Evolutionary conservation across 805 yeast genomes (phyloP).

Genomic region (Zygotorulaspora sp.): DNA sequence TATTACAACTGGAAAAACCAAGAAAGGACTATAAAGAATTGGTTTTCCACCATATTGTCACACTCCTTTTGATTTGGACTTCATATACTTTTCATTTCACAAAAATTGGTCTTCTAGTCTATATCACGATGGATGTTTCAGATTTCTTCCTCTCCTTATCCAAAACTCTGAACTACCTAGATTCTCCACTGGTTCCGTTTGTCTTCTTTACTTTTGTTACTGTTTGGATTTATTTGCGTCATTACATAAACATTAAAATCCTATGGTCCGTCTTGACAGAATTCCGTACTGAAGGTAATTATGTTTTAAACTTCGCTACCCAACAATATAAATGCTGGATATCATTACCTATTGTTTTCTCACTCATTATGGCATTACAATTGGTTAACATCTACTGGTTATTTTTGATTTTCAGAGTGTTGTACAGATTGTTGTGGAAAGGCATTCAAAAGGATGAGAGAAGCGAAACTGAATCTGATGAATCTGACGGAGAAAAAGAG

Average conservation of each 20-base stretch:
- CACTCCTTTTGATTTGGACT: slow-evolving; percentile 78
- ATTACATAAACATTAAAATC: slow-evolving; percentile 73
- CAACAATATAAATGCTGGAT: slow-evolving; percentile 97
- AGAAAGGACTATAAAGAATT: slow-evolving; percentile 90
- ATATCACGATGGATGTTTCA: slow-evolving; percentile 92
- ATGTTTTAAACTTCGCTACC: slow-evolving; percentile 72
- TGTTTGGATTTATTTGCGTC: slow-evolving; percentile 87
- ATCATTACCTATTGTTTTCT: slow-evolving; percentile 84
- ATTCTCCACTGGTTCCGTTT: slow-evolving; percentile 57
- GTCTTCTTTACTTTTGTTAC: slow-evolving; percentile 63
- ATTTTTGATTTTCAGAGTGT: slow-evolving; percentile 70
- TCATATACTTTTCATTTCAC: slow-evolving; percentile 94
- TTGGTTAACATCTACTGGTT: slow-evolving; percentile 87
- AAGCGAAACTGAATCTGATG: slow-evolving; percentile 75
- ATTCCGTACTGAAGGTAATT: slow-evolving; percentile 80
- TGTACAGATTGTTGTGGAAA: slow-evolving; percentile 56
- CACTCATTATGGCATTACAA: slow-evolving; percentile 73
- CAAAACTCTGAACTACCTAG: slow-evolving; percentile 81
- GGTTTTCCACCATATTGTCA: slow-evolving; percentile 88
- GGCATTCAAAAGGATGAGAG: slow-evolving; percentile 75
- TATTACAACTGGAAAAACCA: slow-evolving; percentile 86
- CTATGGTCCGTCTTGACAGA: slow-evolving; percentile 83
- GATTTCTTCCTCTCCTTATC: slow-evolving; percentile 84
- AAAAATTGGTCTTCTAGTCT: slow-evolving; percentile 88
- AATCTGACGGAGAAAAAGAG: slow-evolving; percentile 36